Base-by-base conservation (phyloP, 2,329 filamentous ascomycete genomes). In the Diaporthe ilicicola region DNA sequence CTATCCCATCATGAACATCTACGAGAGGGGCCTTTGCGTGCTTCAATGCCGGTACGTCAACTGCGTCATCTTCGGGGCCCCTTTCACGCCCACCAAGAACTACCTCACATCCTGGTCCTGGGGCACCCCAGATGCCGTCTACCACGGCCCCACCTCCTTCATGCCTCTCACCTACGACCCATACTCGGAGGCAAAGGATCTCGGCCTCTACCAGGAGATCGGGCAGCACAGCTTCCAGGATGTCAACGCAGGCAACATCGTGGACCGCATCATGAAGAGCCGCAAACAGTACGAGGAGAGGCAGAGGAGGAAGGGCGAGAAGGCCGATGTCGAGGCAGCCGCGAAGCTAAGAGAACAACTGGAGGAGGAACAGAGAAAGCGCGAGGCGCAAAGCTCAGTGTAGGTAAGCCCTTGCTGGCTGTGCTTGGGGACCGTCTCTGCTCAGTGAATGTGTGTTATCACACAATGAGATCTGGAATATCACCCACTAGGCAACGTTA, bases 1-100 rank as follows among this genome's bases (percentile, higher is more conserved):
- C 84, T 99, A 98, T 79, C 96, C 96, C 32, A 98, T 99, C 83
- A 99, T 99, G 96, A 99, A 98, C 84, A 95, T 97, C 70, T 97
- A 95, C 77, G 96, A 99, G 85, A 92, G 96, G 51, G 95, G 95
- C 1, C 90, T 99, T 27, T 99, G 96, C 80, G 95, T 98, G 37
- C 85, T 98, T 73, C 96, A 99, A 79, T 99, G 96, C 86, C 92
- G 92, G 91, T 97, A 97, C 82, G 88, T 98, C 77, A 89, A 97
- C 80, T 91, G 93, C 48, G 91, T 97, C 69, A 85, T 98, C 73
- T 97, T 99, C 78, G 94, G 93, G 46, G 94, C 96, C 0, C 96
- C 96, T 1, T 97, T 97, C 79, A 90, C 92, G 2, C 94, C 95
- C 4, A 93, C 90, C n/a, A 89, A 90, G 77, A 83, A 89, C 3